Base-by-base conservation (phyloP, 2,329 filamentous ascomycete species). In the Ophiocordyceps camponoti-saundersi region DNA sequence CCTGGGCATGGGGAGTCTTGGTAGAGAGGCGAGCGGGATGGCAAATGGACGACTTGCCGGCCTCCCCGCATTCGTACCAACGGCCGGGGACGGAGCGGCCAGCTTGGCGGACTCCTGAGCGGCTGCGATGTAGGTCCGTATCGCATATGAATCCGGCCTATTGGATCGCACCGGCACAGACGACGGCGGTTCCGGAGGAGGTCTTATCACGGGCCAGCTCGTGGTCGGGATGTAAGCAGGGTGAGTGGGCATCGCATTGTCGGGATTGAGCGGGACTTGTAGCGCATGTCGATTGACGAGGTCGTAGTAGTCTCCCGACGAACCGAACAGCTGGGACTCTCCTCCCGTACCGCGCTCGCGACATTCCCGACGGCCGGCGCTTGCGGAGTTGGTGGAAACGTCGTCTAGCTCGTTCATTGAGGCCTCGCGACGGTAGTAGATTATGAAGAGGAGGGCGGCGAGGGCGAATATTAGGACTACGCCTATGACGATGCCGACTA, bases 401-500 rank as follows among this genome's bases (percentile, higher is more conserved):
- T 40, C 36, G 36, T 40, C 36, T n/a, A 40, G n/a, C n/a, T 20
- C n/a, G 18, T 40, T 52, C 36, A 59, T 59, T 20, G 56, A 55
- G 41, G 62, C 62, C 51, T 72, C 65, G 20, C 61, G 63, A 8
- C 68, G 65, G 53, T 68, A 71, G 57, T 77, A 69, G 1, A 75
- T 50, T 46, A 64, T 53, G 45, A 77, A 68, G 1, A 78, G 61
- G 2, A 57, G 64, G 1, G 60, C 51, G 2, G 63, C 65, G 1
- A 68, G 62, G 6, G 71, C 32, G 3, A 76, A 55, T 2, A 68
- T 54, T 0, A 72, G 58, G 0, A 61, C 61, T 7, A 63, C 66
- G 13, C 69, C 73, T 0, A 75, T 56, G 0, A 63, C 65, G 43
- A 79, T 77, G 18, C 73, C 74, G 0, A 70, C 69, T 16, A 76